Evolutionary conservation across 495 filamentous ascomycete genomes (phyloP).

Genomic region (Aspergillus ostianus): DNA sequence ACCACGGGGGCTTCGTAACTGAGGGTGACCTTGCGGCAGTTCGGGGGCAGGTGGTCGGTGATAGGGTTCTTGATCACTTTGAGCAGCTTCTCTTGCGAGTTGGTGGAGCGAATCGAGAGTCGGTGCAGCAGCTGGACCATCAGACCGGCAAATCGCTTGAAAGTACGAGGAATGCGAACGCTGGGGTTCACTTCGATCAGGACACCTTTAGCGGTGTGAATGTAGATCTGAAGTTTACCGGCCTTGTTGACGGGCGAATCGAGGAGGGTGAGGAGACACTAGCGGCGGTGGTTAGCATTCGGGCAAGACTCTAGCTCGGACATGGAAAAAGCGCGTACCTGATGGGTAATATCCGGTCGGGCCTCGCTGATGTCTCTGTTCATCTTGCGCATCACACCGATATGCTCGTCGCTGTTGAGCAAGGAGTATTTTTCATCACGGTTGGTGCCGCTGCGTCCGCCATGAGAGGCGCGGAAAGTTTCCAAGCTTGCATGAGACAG

Average conservation of each 20-base stretch:
- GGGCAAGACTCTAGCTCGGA: neutral
- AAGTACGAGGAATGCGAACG: slow-evolving; percentile 94
- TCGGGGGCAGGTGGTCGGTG: slow-evolving; percentile 91
- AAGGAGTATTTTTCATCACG: slow-evolving; percentile 93
- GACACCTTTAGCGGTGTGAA: slow-evolving; percentile 93
- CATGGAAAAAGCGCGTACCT: slow-evolving; percentile 58
- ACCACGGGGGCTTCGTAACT: slow-evolving; percentile 88
- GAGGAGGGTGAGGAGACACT: slow-evolving; percentile 96
- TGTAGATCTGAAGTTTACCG: slow-evolving; percentile 95
- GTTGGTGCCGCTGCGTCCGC: slow-evolving; percentile 62
- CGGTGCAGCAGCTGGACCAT: slow-evolving; percentile 99
- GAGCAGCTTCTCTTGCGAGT: slow-evolving; percentile 93
- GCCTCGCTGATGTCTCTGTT: slow-evolving; percentile 97
- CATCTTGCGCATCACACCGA: slow-evolving; percentile 99
- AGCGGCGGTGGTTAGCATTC: slow-evolving; percentile 15
- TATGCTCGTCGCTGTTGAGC: slow-evolving; percentile 98
- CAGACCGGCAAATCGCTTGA: slow-evolving; percentile 96
- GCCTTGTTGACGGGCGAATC: slow-evolving; percentile 99
- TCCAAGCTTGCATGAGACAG: slow-evolving; percentile 96
- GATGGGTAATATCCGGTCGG: slow-evolving; percentile 94
- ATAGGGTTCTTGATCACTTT: slow-evolving; percentile 98
- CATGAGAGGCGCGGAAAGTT: slow-evolving; percentile 84
- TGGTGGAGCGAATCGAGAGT: slow-evolving; percentile 90
- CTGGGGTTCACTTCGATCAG: slow-evolving; percentile 96
- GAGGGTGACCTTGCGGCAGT: slow-evolving; percentile 95